Conservation (phyloP, 257 asterid genomes). For the Plectranthus barbatus region DNA sequence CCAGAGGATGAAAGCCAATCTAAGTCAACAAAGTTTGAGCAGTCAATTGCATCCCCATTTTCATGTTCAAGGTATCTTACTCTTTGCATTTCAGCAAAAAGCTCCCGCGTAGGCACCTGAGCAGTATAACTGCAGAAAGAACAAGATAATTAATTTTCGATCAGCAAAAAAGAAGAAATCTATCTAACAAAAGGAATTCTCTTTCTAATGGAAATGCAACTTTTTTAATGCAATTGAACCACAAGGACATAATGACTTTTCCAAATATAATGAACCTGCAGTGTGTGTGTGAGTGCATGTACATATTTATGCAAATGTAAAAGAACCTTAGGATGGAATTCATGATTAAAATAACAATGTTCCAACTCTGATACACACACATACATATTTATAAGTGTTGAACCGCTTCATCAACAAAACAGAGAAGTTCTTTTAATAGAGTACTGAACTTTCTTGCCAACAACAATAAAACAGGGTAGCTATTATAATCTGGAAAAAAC, state of each 20-base stretch:
- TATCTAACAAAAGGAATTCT: slow-evolving; percentile 2
- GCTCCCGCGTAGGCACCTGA: slow-evolving; percentile 51
- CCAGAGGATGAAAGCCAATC: slow-evolving; percentile 96
- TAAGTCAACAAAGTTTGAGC: slow-evolving; percentile 84
- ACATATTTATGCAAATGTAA: slow-evolving; percentile 8
- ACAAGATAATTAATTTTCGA: neutral
- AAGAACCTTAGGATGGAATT: neutral
- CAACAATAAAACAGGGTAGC: too few species aligned
- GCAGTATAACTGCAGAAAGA: slow-evolving; percentile 41
- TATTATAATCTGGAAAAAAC: too few species aligned
- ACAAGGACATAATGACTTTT: slow-evolving; percentile 3
- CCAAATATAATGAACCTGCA: neutral
- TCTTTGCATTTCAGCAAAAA: slow-evolving; percentile 50
- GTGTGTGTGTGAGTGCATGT: neutral
- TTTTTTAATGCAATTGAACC: neutral
- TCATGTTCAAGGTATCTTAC: slow-evolving; percentile 49
- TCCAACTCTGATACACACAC: neutral
- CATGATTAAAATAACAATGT: neutral
- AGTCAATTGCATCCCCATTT: slow-evolving; percentile 59
- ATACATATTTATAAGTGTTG: too few species aligned
- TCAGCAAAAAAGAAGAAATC: slow-evolving; percentile 4
- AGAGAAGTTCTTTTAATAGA: too few species aligned
- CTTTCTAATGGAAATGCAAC: neutral
- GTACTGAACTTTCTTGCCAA: too few species aligned
- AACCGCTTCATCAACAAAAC: too few species aligned